Evolutionary conservation across 2,329 filamentous ascomycete species (phyloP), one percentile per base, ranked within the genome.

Genomic region (Beauveria asiatica): DNA sequence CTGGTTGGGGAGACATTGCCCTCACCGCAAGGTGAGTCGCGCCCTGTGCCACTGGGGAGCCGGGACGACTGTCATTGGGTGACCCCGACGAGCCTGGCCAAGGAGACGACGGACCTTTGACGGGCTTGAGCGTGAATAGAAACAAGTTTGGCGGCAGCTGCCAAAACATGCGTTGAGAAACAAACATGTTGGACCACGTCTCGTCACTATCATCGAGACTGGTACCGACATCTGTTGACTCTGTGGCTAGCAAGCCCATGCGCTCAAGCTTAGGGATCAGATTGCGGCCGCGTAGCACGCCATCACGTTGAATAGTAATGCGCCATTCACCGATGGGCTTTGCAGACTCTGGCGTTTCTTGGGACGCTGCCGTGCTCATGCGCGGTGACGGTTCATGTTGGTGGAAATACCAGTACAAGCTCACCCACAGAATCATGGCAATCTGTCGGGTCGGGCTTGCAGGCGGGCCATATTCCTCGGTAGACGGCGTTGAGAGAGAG

Each of bases 391-490:
- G 93, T 66, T 87, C 82, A 1, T 85, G 82, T 72, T 96, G 90
- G 75, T 97, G 92, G 67, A 97, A 97, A 77, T 97, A 97, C 93
- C 93, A 97, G 78, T 91, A 96, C 46, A 97, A 78, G 1, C 91
- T 92, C 39, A 92, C 85, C 90, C 91, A 97, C 7, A 97, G 81
- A 88, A 97, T 96, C 90, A 97, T 92, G 65, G 93, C 93, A 62
- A 96, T 90, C 75, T 96, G 90, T 49, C 92, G 81, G 1, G 91
- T 94, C 0, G 90, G 90, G 63, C 91, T 96, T 16, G 81, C 85
- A 1, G 88, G 83, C 1, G 90, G 85, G 70, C 89, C 90, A 76
- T 88, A 95, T 53, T 96, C 91, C 70, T 76, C 84, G 71, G 80
- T 89, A 54, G 88, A 88, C 0, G 93, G 91, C 65, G 89, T 90